A percentile compares a stretch with the other conserved stretches of the same genome.
Conservation (phyloP, 352 stramenopile genomes). For the Phytophthora pinifolia region DNA sequence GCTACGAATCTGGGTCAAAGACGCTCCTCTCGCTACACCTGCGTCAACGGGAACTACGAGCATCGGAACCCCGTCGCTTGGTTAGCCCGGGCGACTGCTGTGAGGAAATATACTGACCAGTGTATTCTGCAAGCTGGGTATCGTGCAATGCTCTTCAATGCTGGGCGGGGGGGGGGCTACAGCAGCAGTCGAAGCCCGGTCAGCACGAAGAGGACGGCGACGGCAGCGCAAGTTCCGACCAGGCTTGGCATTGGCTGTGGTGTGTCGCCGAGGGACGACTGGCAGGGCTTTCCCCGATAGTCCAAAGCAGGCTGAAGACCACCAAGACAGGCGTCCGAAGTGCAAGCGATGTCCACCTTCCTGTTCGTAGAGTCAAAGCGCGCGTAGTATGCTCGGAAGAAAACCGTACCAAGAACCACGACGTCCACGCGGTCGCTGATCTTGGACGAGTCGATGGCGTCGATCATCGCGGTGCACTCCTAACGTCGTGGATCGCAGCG, state of each 20-base stretch:
- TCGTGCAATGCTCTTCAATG: constrained; percentile 7
- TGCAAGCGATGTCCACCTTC: constrained; percentile 19
- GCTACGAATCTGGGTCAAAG: constrained; percentile 73
- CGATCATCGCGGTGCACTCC: constrained; percentile 26
- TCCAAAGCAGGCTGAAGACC: constrained; percentile 16
- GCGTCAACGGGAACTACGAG: constrained; percentile 5
- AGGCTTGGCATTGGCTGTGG: no score
- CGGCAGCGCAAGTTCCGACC: constrained; percentile 3
- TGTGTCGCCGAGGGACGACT: neutral
- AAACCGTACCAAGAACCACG: constrained; percentile 24
- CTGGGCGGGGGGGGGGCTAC: neutral
- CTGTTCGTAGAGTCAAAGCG: constrained; percentile 27
- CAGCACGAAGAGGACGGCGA: constrained; percentile 15
- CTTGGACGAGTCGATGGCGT: constrained; percentile 17
- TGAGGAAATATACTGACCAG: constrained; percentile 22
- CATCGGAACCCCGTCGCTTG: constrained; percentile 16
- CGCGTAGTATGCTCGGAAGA: constrained; percentile 25
- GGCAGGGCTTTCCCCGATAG: constrained; percentile 9
- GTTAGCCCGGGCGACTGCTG: constrained; percentile 11
- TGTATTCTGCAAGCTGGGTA: constrained; percentile 10
- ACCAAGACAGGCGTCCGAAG: constrained; percentile 9
- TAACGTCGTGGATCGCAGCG: constrained; percentile 17
- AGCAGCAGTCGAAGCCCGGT: constrained; percentile 9
- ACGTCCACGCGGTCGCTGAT: constrained; percentile 13
- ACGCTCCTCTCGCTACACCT: constrained; percentile 22